Evolutionary conservation across 2,329 filamentous ascomycete genomes (phyloP).

Genomic region (Aureobasidium namibiae): DNA sequence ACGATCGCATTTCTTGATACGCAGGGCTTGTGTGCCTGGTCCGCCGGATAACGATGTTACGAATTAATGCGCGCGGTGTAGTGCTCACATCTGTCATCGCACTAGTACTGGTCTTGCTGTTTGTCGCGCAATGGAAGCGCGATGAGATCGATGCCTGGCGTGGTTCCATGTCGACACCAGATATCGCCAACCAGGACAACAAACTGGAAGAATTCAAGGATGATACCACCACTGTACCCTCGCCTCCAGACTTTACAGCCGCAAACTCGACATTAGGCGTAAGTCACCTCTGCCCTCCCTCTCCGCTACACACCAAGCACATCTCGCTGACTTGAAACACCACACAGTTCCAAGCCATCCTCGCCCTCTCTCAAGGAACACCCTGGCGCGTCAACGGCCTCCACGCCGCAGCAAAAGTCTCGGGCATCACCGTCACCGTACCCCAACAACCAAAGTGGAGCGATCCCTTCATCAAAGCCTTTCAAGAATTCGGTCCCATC

Average conservation of each 20-base stretch:
- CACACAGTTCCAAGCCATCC: constrained; percentile 17
- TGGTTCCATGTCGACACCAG: neutral
- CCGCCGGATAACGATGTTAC: neutral
- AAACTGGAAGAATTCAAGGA: neutral
- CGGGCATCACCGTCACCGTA: constrained; percentile 26
- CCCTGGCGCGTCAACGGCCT: constrained; percentile 32
- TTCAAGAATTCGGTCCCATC: constrained; percentile 18
- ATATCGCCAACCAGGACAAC: neutral
- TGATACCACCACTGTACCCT: neutral
- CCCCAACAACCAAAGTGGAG: constrained; percentile 27
- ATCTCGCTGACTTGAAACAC: neutral
- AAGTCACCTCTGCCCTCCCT: no score
- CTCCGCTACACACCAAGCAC: no score
- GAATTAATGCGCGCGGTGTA: neutral
- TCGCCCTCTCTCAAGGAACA: constrained; percentile 26
- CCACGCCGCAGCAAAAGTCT: constrained; percentile 27
- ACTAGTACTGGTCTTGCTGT: neutral
- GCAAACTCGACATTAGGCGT: constrained; percentile 12
- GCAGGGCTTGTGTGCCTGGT: no score
- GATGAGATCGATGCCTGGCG: neutral
- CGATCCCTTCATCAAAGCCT: constrained; percentile 23
- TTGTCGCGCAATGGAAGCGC: constrained; percentile 6
- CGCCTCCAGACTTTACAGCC: constrained; percentile 2
- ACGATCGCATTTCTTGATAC: neutral
- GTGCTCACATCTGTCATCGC: neutral